phyloP scores from a whole-genome alignment of 768 basidiomycete genomes.

The Paxillus involutus region DNA sequence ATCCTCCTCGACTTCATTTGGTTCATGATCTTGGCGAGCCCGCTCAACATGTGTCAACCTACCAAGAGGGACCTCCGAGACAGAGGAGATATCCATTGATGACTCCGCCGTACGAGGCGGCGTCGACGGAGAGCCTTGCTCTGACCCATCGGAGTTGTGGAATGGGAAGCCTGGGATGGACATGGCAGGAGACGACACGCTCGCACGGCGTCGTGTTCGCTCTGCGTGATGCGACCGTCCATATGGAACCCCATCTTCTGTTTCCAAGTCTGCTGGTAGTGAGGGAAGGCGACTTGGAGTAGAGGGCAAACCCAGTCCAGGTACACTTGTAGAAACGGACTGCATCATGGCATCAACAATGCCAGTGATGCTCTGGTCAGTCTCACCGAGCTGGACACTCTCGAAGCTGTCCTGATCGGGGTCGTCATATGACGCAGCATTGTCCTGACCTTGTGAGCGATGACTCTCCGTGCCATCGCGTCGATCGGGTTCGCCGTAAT shows the following conservation, averaged over 20 bases:
- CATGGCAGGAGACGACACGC: conserved; percentile 31
- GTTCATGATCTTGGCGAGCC: conserved; percentile 23
- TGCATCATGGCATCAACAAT: conserved; percentile 71
- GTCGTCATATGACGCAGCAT: not conserved
- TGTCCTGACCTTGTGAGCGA: conserved; percentile 11
- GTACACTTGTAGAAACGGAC: conserved; percentile 11
- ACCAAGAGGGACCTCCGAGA: conserved; percentile 29
- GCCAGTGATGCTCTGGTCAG: conserved; percentile 61
- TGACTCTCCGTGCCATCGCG: conserved; percentile 7
- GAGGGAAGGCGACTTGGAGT: conserved; percentile 37
- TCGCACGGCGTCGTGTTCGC: conserved; percentile 38
- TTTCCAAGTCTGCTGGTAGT: conserved; percentile 54
- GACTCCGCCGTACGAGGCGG: conserved; percentile 21
- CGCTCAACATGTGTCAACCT: conserved; percentile 42
- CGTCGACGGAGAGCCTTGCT: conserved; percentile 19
- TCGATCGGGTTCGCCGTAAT: conserved; percentile 21
- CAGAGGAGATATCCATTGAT: conserved; percentile 22
- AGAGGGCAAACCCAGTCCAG: conserved; percentile 27
- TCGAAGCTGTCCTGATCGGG: conserved; percentile 35
- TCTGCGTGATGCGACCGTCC: conserved; percentile 65
- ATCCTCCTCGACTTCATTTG: conserved; percentile 37
- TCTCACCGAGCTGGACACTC: conserved; percentile 43
- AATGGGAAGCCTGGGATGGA: conserved; percentile 39
- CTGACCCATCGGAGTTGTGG: conserved; percentile 15
- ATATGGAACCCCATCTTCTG: conserved; percentile 62